Evolutionary conservation across 1,139 yeast genomes (phyloP).

Genomic region (Neolecta irregularis): DNA sequence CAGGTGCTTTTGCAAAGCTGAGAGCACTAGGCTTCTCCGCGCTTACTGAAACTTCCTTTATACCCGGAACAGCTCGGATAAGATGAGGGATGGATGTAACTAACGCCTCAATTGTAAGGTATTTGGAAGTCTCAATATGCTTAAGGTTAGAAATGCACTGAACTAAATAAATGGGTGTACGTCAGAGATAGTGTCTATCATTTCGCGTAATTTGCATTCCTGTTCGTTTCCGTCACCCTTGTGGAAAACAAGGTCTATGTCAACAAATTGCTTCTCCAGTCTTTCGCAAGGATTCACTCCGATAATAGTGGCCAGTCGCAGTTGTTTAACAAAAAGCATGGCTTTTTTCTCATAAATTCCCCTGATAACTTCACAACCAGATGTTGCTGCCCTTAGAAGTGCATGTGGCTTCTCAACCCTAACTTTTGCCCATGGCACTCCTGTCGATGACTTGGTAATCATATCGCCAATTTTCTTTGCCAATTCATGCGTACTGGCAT

Average conservation of each 20-base stretch:
- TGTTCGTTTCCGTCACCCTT: constrained; percentile 15
- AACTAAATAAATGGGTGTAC: constrained; percentile 1
- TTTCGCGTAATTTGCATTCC: constrained; percentile 21
- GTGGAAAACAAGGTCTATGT: constrained; percentile 38
- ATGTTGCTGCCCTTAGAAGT: constrained; percentile 40
- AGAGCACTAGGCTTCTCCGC: constrained; percentile 84
- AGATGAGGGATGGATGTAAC: constrained; percentile 59
- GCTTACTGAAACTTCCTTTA: constrained; percentile 35
- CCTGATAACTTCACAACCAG: constrained; percentile 30
- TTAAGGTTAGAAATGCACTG: constrained; percentile 24
- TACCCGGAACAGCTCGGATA: constrained; percentile 30
- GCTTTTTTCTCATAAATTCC: constrained; percentile 23
- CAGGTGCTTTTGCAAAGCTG: constrained; percentile 76
- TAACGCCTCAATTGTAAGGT: constrained; percentile 86
- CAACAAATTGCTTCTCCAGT: constrained; percentile 57
- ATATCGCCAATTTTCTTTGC: constrained; percentile 38
- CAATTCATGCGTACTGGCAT: constrained; percentile 40
- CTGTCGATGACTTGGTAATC: constrained; percentile 35
- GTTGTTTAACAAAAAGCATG: constrained; percentile 33
- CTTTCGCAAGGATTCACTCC: constrained; percentile 90
- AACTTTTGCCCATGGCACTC: constrained; percentile 37
- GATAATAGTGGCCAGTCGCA: constrained; percentile 56
- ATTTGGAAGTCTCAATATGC: constrained; percentile 59
- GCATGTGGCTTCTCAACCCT: constrained; percentile 37
- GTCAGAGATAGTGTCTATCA: constrained; percentile 20